Conservation (phyloP, 805 yeast genomes). For the Vanderwaltozyma tropicalis region DNA sequence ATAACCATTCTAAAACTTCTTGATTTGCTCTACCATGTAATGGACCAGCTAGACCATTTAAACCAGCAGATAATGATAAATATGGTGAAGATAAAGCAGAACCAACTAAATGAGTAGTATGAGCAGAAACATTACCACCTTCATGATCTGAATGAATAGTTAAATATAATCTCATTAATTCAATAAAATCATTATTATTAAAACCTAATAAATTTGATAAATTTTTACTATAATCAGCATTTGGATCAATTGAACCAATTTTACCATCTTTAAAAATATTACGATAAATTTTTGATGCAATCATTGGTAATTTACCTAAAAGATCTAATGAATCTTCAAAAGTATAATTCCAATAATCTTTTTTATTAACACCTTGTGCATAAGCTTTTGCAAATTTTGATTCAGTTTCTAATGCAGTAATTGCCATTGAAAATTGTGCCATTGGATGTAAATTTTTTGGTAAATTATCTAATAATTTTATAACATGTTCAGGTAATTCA, state of each 20-base stretch:
- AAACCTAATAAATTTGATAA: conserved; percentile 48
- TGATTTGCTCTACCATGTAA: conserved; percentile 83
- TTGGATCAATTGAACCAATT: conserved; percentile 38
- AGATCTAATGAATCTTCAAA: conserved; percentile 73
- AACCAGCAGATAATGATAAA: conserved; percentile 70
- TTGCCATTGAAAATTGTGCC: conserved; percentile 83
- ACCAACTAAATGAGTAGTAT: conserved; percentile 78
- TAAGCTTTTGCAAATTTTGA: conserved; percentile 78
- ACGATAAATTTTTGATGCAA: conserved; percentile 77
- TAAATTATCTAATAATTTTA: conserved; percentile 57
- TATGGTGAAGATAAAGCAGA: conserved; percentile 73
- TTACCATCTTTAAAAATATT: conserved; percentile 79
- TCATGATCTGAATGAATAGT: conserved; percentile 83
- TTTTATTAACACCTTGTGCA: conserved; percentile 72
- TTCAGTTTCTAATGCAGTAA: conserved; percentile 72
- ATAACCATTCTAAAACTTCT: conserved; percentile 75
- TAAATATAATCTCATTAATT: conserved; percentile 70
- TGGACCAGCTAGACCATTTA: conserved; percentile 82
- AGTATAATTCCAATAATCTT: conserved; percentile 76
- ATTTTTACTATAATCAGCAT: conserved; percentile 58
- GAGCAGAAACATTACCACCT: conserved; percentile 85
- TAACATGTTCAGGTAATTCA: conserved; percentile 67
- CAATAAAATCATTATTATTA: conserved; percentile 60
- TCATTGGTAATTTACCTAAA: conserved; percentile 70
- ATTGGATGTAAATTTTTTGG: conserved; percentile 76